Percentiles rank a stretch among this genome's conserved stretches.
phyloP scores from a whole-genome alignment of 1,284 basidiomycete species.

The Heterobasidion occidentale region DNA sequence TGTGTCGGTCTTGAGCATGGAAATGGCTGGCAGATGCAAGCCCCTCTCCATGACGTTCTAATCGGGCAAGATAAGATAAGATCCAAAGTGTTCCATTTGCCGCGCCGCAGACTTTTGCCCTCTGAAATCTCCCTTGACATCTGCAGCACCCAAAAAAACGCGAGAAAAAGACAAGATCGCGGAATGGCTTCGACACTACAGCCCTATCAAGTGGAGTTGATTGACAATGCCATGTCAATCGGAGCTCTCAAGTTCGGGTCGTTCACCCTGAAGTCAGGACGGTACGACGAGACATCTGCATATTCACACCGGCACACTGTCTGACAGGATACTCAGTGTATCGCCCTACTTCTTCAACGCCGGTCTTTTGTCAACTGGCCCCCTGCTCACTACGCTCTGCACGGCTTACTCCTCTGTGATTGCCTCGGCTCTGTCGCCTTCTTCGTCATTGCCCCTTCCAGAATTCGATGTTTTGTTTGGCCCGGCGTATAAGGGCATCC shows the following conservation, averaged over 20 bases:
- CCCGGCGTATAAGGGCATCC: conserved; percentile 97
- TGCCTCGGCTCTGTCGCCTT: conserved; percentile 27
- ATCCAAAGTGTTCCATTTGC: not conserved
- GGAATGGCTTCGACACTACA: conserved; percentile 15
- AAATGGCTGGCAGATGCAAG: no score
- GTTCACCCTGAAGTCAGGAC: conserved; percentile 91
- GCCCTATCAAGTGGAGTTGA: conserved; percentile 37
- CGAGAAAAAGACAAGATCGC: not conserved
- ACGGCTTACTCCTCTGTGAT: conserved; percentile 88
- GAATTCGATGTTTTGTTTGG: conserved; percentile 91
- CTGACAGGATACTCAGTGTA: conserved; percentile 35
- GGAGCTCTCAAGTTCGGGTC: conserved; percentile 84
- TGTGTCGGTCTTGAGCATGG: no score
- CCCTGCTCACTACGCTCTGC: conserved; percentile 74
- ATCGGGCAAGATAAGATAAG: not conserved
- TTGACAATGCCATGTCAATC: conserved; percentile 37
- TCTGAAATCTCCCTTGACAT: not conserved
- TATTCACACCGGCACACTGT: not conserved
- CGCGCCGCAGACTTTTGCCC: no score
- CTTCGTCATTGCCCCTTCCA: conserved; percentile 38
- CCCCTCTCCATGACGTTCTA: not conserved
- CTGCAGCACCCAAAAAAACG: not conserved
- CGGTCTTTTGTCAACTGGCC: conserved; percentile 80
- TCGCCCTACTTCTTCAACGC: conserved; percentile 99
- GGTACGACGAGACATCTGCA: conserved; percentile 42